Conservation (phyloP, 2,329 filamentous ascomycete genomes). For the Alternaria gaisen region DNA sequence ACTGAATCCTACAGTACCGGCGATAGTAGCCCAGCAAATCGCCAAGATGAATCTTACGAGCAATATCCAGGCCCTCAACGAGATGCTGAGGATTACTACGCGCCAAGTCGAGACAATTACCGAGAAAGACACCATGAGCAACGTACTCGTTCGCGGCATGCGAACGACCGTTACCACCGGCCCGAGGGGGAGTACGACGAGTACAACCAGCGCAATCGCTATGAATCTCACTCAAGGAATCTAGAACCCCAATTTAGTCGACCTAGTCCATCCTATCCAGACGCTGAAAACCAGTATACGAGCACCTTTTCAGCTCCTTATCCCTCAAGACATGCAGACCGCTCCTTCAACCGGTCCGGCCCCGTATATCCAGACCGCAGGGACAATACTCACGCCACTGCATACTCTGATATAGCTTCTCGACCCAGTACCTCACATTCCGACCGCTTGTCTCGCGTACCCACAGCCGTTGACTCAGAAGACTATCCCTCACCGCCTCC, state of each 20-base stretch:
- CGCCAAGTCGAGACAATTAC: slow-evolving; percentile 1
- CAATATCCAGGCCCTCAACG: not conserved
- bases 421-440: slow-evolving; percentile 6
- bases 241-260: not conserved
- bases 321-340: not conserved
- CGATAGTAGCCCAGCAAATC: not conserved
- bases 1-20: not conserved
- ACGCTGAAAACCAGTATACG: not conserved
- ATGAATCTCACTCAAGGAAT: not conserved
- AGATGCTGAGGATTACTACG: not conserved
- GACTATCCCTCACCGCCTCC: not conserved
- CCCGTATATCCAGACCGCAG: not conserved
- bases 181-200: not conserved
- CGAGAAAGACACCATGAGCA: not conserved
- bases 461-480: slow-evolving; percentile 2
- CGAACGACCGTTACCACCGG: not conserved
- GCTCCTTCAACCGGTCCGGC: not conserved
- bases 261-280: not conserved
- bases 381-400: not conserved
- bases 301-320: not conserved
- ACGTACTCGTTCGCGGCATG: not conserved
- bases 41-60: not conserved
- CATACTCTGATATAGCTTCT: slow-evolving; percentile 11
- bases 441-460: not conserved
- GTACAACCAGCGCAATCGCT: not conserved